Evolutionary conservation across 768 basidiomycete species (phyloP), one percentile per base, ranked within the genome.

Genomic region (Xerocomus spinulosus): DNA sequence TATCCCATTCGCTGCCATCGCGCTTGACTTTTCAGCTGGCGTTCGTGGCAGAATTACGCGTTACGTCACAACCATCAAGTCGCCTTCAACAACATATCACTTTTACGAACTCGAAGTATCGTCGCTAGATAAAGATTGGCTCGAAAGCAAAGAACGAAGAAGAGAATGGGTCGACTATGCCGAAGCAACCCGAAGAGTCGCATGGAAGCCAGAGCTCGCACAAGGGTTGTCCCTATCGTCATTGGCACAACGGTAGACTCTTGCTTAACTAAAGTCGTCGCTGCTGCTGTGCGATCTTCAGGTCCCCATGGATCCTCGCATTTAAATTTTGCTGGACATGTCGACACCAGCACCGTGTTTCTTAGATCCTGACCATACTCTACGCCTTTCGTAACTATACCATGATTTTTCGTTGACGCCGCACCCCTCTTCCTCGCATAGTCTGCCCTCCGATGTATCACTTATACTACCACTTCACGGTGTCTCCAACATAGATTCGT

Each of bases 81-180:
- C 85, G 34, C 80, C 84, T 29, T 80, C 87, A 43, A 78, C 85
- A 45, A 92, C 82, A 32, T 92, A 91, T 70, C 90, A 92, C 70
- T 91, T 92, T 56, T 92, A 87, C 71, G 90, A 92, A 67, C 78
- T 92, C 59, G 90, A 92, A 68, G 88, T 91, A 40, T 73, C 78
- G 14, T 72, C 70, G 33, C 79, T 92, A 48, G 90, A 91, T 57
- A 73, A 79, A 52, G 82, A 87, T 52, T 92, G 90, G 90, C 71
- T 87, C 49, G 90, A 92, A 66, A 72, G 78, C 59, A 75, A 81
- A 55, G 89, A 92, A 71, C 81, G 90, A 52, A 75, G 73, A 65
- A 72, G 90, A 58, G 90, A 92, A 71, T 91, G 87, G 88, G 88
- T 92, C 57, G 88, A 91, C 68, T 90, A 84, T 59, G 80, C 82